A percentile compares a stretch with the other conserved stretches of the same genome.
Conservation (phyloP, 1,284 basidiomycete genomes). For the Rhodotorula sp. region DNA sequence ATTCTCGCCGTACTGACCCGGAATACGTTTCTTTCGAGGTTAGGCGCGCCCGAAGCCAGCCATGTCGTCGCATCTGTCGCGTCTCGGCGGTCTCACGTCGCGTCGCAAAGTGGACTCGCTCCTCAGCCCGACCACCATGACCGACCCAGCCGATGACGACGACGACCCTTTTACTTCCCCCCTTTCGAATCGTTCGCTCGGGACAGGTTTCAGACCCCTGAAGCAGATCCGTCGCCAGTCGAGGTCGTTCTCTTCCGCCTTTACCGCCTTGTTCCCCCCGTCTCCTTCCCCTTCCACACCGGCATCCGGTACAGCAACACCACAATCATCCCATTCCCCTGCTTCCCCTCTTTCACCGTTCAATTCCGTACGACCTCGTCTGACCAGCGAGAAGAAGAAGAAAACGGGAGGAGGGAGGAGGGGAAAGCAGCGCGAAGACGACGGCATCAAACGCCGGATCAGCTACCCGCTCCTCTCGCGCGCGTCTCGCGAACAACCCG, state of each 20-base stretch:
- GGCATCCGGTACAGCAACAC: neutral
- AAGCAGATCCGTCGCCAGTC: conserved; percentile 5
- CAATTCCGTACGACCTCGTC: neutral
- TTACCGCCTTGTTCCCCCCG: neutral
- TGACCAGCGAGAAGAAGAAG: neutral
- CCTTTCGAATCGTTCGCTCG: neutral
- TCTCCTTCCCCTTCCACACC: neutral
- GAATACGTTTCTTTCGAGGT: too few species aligned
- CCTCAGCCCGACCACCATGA: too few species aligned
- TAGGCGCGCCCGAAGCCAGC: too few species aligned
- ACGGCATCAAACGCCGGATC: conserved; percentile 8
- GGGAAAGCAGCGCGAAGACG: too few species aligned
- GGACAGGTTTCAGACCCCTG: neutral
- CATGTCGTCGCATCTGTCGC: too few species aligned
- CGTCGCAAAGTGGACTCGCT: neutral
- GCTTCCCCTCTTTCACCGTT: neutral
- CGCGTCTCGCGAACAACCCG: neutral
- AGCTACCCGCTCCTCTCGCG: conserved; percentile 7
- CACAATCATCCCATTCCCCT: too few species aligned
- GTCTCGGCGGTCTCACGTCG: neutral
- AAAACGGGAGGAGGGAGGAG: too few species aligned
- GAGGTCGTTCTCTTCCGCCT: conserved; percentile 11
- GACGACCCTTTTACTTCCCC: too few species aligned
- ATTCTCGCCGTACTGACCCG: too few species aligned
- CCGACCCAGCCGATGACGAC: too few species aligned